A percentile compares a stretch with the other conserved stretches of the same genome.
Conservation (phyloP, 1,139 yeast genomes). For the Geotrichum candidum region DNA sequence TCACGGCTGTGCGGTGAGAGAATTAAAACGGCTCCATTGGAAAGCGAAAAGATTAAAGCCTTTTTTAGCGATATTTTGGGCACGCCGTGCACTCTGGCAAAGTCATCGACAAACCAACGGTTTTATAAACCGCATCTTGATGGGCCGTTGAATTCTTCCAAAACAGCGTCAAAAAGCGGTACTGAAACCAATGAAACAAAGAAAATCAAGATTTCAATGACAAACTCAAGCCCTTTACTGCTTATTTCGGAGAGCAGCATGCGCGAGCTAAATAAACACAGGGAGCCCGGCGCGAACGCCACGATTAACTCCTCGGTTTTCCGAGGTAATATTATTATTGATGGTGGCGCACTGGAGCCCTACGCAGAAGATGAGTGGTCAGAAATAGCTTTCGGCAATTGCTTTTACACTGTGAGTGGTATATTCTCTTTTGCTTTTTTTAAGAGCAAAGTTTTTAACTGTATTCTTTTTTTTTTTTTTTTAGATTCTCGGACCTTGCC, state of each 20-base stretch:
- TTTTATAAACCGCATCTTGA: constrained; percentile 19
- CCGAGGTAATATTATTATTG: constrained; percentile 37
- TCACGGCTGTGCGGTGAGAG: constrained; percentile 18
- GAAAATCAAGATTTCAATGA: not conserved
- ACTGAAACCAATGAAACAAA: not conserved
- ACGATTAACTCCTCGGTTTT: constrained; percentile 27
- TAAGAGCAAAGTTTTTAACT: constrained; percentile 10
- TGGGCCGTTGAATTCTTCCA: constrained; percentile 10
- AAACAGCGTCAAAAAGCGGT: not conserved
- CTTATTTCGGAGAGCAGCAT: constrained; percentile 34
- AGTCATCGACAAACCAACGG: constrained; percentile 18
- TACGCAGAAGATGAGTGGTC: constrained; percentile 38
- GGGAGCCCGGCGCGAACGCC: constrained; percentile 12
- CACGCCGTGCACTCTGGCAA: constrained; percentile 35
- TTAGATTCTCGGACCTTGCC: constrained; percentile 32
- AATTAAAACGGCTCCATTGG: constrained; percentile 20
- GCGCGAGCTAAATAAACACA: constrained; percentile 23
- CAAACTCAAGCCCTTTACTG: constrained; percentile 35
- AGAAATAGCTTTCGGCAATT: constrained; percentile 18
- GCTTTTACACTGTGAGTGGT: constrained; percentile 21
- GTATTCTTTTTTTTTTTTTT: constrained; percentile 2
- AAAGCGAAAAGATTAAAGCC: constrained; percentile 21
- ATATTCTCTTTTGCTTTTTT: not conserved
- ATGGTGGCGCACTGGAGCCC: constrained; percentile 26
- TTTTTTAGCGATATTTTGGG: constrained; percentile 33